Evolutionary conservation across 148 eudicot genomes (phyloP).

Genomic region (Chenopodium quinoa): DNA sequence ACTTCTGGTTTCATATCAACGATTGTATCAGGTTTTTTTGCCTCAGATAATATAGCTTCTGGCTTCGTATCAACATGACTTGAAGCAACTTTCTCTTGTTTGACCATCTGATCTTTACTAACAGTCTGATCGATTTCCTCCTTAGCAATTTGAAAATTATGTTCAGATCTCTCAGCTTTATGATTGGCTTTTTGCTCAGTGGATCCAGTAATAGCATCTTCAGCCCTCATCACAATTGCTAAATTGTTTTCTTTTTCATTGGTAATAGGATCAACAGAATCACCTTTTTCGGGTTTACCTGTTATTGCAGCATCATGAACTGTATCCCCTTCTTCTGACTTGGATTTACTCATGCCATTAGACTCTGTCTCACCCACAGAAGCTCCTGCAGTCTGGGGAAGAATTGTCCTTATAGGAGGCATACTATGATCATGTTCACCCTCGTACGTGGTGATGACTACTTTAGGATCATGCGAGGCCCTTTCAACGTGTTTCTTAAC

Average conservation of each 20-base stretch:
- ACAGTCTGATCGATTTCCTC: slow-evolving; percentile 9
- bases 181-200: slow-evolving; percentile 6
- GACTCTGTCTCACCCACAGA: slow-evolving; percentile 23
- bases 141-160: neutral
- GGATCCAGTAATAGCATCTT: neutral
- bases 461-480: slow-evolving; percentile 63
- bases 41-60: slow-evolving; percentile 17
- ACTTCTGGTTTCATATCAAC: slow-evolving; percentile 1
- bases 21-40: neutral
- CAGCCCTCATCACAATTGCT: slow-evolving; percentile 7
- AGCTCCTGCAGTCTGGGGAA: slow-evolving; percentile 38
- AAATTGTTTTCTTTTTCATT: slow-evolving; percentile 13
- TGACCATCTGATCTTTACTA: neutral
- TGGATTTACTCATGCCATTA: slow-evolving; percentile 39
- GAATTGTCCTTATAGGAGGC: slow-evolving; percentile 59
- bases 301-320: slow-evolving; percentile 12
- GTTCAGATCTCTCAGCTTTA: slow-evolving; percentile 9
- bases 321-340: slow-evolving; percentile 37
- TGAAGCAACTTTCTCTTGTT: neutral
- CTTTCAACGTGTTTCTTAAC: slow-evolving; percentile 88
- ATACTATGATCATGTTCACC: slow-evolving; percentile 67
- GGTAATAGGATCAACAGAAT: slow-evolving; percentile 7
- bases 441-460: slow-evolving; percentile 75
- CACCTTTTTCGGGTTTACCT: slow-evolving; percentile 6
- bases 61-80: neutral